Evolutionary conservation across 2,329 filamentous ascomycete species (phyloP).

Genomic region (Chaetomiaceae sp.): DNA sequence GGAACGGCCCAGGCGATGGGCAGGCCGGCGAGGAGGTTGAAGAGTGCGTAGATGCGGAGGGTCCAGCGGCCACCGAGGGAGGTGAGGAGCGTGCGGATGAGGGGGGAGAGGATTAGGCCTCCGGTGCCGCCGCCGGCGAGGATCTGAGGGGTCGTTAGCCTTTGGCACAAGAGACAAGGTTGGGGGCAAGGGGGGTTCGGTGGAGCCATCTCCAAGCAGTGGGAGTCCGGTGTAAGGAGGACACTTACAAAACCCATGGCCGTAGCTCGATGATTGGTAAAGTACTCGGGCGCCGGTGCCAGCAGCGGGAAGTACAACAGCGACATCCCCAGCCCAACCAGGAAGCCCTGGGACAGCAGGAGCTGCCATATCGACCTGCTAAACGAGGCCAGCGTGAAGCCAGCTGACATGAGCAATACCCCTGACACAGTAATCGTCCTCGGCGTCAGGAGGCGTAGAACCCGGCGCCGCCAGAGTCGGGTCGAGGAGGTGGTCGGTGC

Average conservation of each 20-base stretch:
- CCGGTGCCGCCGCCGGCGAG: conserved; percentile 40
- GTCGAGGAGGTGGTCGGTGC: conserved; percentile 18
- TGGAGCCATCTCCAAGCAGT: not conserved
- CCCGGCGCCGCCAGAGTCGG: conserved; percentile 24
- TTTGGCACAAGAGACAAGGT: not conserved
- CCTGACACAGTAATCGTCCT: conserved; percentile 39
- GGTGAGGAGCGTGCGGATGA: conserved; percentile 38
- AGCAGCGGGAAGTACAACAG: conserved; percentile 42
- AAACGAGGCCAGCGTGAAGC: conserved; percentile 40
- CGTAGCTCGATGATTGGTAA: conserved; percentile 41
- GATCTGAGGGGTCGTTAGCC: conserved; percentile 29
- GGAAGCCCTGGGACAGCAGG: conserved; percentile 40
- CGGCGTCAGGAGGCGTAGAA: conserved; percentile 28
- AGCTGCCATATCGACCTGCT: conserved; percentile 37
- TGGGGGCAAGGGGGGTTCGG: too few relatives aligned
- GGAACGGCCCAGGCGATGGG: conserved; percentile 39
- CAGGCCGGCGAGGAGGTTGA: conserved; percentile 36
- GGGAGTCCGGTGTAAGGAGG: not conserved
- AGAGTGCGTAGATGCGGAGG: conserved; percentile 36
- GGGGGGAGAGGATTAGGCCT: conserved; percentile 39
- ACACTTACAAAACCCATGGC: conserved; percentile 41
- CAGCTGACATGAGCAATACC: conserved; percentile 38
- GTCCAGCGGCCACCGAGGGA: conserved; percentile 42
- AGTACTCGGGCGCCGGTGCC: conserved; percentile 46
- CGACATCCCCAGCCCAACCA: conserved; percentile 41